Conservation (phyloP, 495 filamentous ascomycete species). For the Neurospora intermedia region DNA sequence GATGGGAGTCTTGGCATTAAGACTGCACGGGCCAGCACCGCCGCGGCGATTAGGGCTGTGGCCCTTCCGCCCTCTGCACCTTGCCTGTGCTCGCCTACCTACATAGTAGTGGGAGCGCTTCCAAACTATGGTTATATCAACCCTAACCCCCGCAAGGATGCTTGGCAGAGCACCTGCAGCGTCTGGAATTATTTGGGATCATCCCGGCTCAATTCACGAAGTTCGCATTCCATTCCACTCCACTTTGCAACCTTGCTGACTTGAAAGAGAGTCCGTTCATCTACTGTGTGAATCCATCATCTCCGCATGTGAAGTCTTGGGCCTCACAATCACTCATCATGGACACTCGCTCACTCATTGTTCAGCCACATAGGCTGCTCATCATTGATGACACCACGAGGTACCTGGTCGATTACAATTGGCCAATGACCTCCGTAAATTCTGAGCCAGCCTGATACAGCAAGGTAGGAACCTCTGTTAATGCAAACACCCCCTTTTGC, state of each 20-base stretch:
- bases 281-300: not conserved
- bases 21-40: not conserved
- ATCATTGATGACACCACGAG: not conserved
- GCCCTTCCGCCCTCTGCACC: conserved; percentile 6
- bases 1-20: conserved; percentile 14
- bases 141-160: not conserved
- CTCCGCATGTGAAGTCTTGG: not conserved
- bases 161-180: not conserved
- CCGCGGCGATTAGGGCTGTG: conserved; percentile 11
- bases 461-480: too few species aligned
- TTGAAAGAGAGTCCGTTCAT: not conserved
- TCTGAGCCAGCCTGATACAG: not conserved
- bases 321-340: not conserved
- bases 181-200: not conserved
- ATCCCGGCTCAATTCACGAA: not conserved
- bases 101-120: not conserved
- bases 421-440: not conserved
- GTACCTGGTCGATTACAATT: not conserved
- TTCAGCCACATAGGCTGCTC: not conserved
- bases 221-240: not conserved
- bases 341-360: not conserved
- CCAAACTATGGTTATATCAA: not conserved
- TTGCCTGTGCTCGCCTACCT: not conserved
- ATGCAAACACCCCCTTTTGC: too few species aligned
- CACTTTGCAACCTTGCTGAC: not conserved